These are phyloP conservation scores for Candida rishiriensis DNA, from an alignment of 805 yeast species.

Conservation along the genomic window DNA sequence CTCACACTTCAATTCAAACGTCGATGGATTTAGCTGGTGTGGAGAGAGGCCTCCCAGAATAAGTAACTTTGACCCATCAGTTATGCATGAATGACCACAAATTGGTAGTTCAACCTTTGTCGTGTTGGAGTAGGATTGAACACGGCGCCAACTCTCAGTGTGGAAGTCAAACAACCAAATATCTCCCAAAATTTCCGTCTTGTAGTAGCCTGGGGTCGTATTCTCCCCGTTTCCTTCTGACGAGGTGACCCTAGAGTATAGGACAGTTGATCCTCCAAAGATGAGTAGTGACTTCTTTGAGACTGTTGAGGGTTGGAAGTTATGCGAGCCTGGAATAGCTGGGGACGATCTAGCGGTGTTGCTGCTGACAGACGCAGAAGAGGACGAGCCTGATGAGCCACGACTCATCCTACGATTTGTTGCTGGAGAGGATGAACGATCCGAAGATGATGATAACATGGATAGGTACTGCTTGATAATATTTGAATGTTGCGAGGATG, in stretches of 20 bases:
- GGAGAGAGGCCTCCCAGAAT: conserved; percentile 24
- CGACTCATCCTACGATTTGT: conserved; percentile 6
- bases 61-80: conserved; percentile 17
- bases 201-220: conserved; percentile 12
- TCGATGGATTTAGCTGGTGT: conserved; percentile 6
- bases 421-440: not conserved
- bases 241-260: conserved; percentile 17
- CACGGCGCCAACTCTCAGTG: conserved; percentile 36
- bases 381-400: conserved; percentile 2
- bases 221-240: conserved; percentile 11
- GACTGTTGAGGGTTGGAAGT: conserved; percentile 1
- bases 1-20: conserved; percentile 1
- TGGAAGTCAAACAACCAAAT: conserved; percentile 47
- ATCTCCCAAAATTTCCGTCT: conserved; percentile 37
- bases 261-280: conserved; percentile 30
- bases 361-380: conserved; percentile 1
- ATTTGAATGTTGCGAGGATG: not conserved
- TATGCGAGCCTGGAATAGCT: conserved; percentile 1
- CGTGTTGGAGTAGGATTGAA: conserved; percentile 13
- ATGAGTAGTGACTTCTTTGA: conserved; percentile 22
- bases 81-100: conserved; percentile 24
- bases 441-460: not conserved
- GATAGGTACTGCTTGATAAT: conserved; percentile 2
- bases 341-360: conserved; percentile 15
- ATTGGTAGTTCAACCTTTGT: conserved; percentile 8